These are phyloP conservation scores for Wallacemonas sp. DNA, from an alignment of 208 protist species.

Conservation along the genomic window DNA sequence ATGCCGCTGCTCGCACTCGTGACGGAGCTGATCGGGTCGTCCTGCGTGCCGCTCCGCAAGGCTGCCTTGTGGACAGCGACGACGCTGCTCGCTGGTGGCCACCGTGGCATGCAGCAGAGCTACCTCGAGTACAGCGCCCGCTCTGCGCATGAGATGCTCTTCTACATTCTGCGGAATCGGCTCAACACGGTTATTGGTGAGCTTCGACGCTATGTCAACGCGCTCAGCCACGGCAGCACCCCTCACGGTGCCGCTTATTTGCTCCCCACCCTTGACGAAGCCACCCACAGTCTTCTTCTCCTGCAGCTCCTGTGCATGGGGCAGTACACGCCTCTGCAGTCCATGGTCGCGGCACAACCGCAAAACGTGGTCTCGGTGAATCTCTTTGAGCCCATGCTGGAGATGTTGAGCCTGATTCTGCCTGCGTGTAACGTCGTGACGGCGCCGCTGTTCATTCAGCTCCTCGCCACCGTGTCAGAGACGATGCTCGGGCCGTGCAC, in stretches of 20 bases:
- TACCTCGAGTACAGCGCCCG: constrained; percentile 32
- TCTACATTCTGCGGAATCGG: constrained; percentile 45
- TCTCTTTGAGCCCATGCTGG: constrained; percentile 55
- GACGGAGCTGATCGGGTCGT: constrained; percentile 31
- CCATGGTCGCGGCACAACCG: constrained; percentile 55
- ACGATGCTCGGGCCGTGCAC: constrained; percentile 53
- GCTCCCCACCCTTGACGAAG: constrained; percentile 25
- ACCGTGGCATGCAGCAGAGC: constrained; percentile 53
- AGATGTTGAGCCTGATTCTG: constrained; percentile 38
- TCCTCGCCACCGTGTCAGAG: constrained; percentile 47
- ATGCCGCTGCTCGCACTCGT: constrained; percentile 39
- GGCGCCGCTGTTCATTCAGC: constrained; percentile 33
- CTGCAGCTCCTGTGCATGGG: constrained; percentile 69
- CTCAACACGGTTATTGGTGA: constrained; percentile 32
- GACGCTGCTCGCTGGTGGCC: constrained; percentile 35
- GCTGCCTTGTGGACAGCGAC: constrained; percentile 31
- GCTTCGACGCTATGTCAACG: constrained; percentile 27
- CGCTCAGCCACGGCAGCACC: constrained; percentile 23
- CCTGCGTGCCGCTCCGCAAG: constrained; percentile 24
- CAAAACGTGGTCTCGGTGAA: constrained; percentile 60
- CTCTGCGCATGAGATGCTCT: constrained; percentile 40
- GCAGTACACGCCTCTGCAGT: constrained; percentile 56
- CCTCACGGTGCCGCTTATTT: constrained; percentile 23
- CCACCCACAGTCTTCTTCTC: constrained; percentile 40
- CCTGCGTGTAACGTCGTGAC: constrained; percentile 36